A percentile compares a stretch with the other conserved stretches of the same genome.
Conservation (phyloP, 2,329 filamentous ascomycete species). For the Thielaviopsis musarum region DNA sequence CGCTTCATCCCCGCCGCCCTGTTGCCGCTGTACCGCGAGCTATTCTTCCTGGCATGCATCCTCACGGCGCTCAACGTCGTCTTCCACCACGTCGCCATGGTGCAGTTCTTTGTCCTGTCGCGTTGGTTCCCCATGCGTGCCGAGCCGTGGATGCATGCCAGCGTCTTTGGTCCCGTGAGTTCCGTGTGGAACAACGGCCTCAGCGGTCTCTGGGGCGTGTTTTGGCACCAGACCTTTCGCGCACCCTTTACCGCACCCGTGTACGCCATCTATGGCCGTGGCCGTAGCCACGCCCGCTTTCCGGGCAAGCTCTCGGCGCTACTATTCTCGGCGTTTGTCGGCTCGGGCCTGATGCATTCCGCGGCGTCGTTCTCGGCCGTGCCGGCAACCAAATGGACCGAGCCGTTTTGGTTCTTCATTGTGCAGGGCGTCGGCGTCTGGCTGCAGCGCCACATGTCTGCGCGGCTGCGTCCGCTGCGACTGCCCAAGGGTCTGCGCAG, state of each 20-base stretch:
- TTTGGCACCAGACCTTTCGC: constrained; percentile 87
- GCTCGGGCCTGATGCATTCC: constrained; percentile 54
- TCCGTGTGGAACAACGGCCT: constrained; percentile 53
- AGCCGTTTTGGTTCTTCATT: constrained; percentile 52
- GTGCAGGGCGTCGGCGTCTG: constrained; percentile 50
- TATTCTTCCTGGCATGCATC: constrained; percentile 38
- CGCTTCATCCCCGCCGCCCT: constrained; percentile 25
- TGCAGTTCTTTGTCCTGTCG: constrained; percentile 32
- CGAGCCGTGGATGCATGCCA: constrained; percentile 36
- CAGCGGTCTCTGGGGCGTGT: constrained; percentile 65
- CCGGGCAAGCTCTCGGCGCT: constrained; percentile 16
- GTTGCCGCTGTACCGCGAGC: constrained; percentile 37
- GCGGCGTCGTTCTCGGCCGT: constrained; percentile 51
- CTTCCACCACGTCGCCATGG: constrained; percentile 42
- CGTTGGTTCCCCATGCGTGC: constrained; percentile 33
- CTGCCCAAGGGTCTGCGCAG: constrained; percentile 31
- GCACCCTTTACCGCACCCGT: constrained; percentile 49
- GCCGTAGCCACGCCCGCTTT: constrained; percentile 20
- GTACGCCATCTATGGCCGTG: constrained; percentile 25
- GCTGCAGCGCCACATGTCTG: constrained; percentile 30
- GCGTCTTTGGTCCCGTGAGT: constrained; percentile 35
- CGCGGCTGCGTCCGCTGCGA: constrained; percentile 11
- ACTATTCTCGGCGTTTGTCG: constrained; percentile 38
- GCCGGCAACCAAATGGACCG: constrained; percentile 32
- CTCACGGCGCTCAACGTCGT: constrained; percentile 42